Conservation (phyloP, 163 green algal genomes). For the Prototheca stagnorum region DNA sequence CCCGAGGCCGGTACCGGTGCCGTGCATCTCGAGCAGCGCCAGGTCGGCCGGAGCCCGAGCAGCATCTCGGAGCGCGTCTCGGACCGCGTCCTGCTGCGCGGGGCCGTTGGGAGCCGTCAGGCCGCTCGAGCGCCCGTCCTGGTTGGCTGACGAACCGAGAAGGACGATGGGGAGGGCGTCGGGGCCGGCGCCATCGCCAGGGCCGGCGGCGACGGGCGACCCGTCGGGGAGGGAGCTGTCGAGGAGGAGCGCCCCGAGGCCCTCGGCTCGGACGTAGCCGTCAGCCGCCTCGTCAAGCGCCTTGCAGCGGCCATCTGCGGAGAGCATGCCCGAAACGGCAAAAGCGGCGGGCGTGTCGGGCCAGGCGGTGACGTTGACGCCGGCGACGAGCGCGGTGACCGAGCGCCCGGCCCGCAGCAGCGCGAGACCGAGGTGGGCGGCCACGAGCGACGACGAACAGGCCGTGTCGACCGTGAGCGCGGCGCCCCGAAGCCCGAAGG, state of each 20-base stretch:
- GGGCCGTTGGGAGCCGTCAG: no score
- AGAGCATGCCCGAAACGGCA: slow-evolving; percentile 58
- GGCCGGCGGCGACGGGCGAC: not conserved
- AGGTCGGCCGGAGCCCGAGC: slow-evolving; percentile 17
- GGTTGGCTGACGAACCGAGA: slow-evolving; percentile 52
- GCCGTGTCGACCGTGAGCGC: slow-evolving; percentile 68
- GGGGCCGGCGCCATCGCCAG: not conserved
- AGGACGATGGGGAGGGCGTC: slow-evolving; percentile 9
- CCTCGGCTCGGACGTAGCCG: slow-evolving; percentile 71
- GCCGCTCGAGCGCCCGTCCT: slow-evolving; percentile 74
- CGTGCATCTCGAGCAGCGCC: slow-evolving; percentile 43
- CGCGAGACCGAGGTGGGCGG: slow-evolving; percentile 30
- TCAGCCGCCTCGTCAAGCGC: slow-evolving; percentile 68
- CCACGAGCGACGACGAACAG: slow-evolving; percentile 64
- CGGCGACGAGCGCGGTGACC: no score
- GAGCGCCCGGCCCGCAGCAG: no score
- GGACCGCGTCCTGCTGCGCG: slow-evolving; percentile 51
- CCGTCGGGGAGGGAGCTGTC: no score
- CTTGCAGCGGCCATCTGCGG: slow-evolving; percentile 73
- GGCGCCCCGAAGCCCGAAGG: slow-evolving; percentile 52
- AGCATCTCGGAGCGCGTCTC: slow-evolving; percentile 15
- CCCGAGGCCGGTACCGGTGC: slow-evolving; percentile 48
- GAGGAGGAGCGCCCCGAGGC: slow-evolving; percentile 36
- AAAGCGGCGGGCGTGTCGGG: no score
- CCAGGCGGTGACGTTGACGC: no score